Evolutionary conservation across 768 basidiomycete species (phyloP), one percentile per base, ranked within the genome.

Genomic region (Guyanaporus albipodus): DNA sequence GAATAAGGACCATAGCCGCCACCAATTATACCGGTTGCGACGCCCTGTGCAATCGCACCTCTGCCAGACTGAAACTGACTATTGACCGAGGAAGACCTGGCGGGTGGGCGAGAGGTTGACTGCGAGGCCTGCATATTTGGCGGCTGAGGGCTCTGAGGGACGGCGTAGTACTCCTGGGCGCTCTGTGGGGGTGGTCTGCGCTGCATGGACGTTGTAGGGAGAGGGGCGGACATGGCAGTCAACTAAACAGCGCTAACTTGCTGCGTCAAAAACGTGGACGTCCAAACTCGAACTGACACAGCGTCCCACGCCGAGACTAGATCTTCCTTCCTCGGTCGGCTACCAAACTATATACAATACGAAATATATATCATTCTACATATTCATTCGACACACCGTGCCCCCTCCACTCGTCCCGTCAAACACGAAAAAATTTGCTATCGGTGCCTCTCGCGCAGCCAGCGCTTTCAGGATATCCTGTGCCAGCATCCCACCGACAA

Each of bases 381-480:
- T 77, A 48, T 64, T 66, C 73, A 77, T 72, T 29, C 71, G 68
- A 52, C 68, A 80, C 11, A 89, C 87, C 9, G 83, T 84, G 5
- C 83, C 90, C 18, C 78, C 75, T 22, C 91, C 91, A 2, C 80
- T 84, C 54, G 73, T 80, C 9, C 91, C 91, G 66, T 97, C 91
- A 50, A 95, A 93, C 4, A 82, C 75, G 53, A 94, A 85, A 52
- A 96, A 85, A 66, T 99, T 99, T 42, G 88, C 87, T 53, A 96
- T 86, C 4, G 95, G 95, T 22, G 88, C 81, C 58, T 98, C 96
- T 41, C 91, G 85, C 46, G 85, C 90, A 45, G 85, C 87, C 31
- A 98, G 75, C 0, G 91, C 82, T 64, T 96, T 93, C 32, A 99
- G 73, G 42, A 97, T 85, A 63, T 99, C 96, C 65, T 98, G 96